phyloP scores from a whole-genome alignment of 352 stramenopile genomes.

The Blastocystis sp. region DNA sequence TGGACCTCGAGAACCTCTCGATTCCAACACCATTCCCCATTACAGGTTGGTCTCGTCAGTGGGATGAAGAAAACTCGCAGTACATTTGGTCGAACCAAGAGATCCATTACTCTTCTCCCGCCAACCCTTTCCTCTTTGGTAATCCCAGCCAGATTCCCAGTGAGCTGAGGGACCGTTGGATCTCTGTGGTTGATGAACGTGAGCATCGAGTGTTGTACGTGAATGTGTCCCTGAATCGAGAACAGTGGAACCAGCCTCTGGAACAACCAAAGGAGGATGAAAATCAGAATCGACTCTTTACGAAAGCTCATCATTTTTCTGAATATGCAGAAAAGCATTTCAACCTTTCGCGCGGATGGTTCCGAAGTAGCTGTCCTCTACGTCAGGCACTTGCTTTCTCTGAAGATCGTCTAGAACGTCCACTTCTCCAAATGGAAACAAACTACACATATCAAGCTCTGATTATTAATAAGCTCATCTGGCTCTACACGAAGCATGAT shows the following conservation, averaged over 20 bases:
- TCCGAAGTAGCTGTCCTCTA: neutral
- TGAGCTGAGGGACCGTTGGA: neutral
- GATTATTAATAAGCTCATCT: neutral
- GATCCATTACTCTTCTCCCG: neutral
- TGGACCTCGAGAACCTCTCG: neutral
- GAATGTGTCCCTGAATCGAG: neutral
- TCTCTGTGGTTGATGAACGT: neutral
- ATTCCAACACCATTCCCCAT: neutral
- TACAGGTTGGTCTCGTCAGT: neutral
- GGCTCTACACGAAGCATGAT: neutral
- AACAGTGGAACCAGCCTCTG: neutral
- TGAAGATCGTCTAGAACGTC: neutral
- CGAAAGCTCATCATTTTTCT: neutral
- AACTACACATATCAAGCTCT: neutral
- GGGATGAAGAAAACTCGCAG: neutral
- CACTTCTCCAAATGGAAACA: neutral
- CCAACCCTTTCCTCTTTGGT: neutral
- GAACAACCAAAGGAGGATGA: neutral
- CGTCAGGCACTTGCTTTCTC: neutral
- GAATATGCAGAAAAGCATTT: conserved; percentile 14
- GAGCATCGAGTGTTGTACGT: neutral
- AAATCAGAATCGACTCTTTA: neutral
- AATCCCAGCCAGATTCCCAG: neutral
- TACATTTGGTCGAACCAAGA: conserved; percentile 2
- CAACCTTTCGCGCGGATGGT: neutral